Evolutionary conservation across 768 basidiomycete genomes (phyloP).

Genomic region (Suillus fuscotomentosus): DNA sequence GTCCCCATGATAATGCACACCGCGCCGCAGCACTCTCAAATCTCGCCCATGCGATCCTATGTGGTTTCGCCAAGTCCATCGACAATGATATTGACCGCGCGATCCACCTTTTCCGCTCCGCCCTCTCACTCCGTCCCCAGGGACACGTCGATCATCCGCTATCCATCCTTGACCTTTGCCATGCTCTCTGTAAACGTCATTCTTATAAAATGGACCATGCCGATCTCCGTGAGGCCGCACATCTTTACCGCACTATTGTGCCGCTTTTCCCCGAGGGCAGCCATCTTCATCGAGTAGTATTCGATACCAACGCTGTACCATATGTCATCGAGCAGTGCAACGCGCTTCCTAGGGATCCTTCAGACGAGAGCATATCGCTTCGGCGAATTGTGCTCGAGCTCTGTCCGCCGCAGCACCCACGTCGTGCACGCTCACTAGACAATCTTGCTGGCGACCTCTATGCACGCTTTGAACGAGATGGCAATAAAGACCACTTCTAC

Average conservation of each 20-base stretch:
- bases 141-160: not conserved
- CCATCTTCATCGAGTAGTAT: not conserved
- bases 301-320: not conserved
- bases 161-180: not conserved
- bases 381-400: not conserved
- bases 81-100: not conserved
- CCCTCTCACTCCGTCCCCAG: not conserved
- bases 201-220: not conserved
- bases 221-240: not conserved
- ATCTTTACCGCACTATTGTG: not conserved
- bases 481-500: not conserved
- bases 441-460: not conserved
- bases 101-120: not conserved
- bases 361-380: not conserved
- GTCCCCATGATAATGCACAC: not conserved
- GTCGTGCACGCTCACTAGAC: not conserved
- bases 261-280: not conserved
- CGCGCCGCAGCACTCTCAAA: conserved; percentile 4
- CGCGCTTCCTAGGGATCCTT: not conserved
- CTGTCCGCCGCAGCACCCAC: not conserved
- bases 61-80: not conserved
- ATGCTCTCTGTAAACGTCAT: not conserved
- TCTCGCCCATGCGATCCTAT: not conserved
- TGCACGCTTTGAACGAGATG: not conserved
- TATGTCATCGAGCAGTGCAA: not conserved